Conservation (phyloP, 2,329 filamentous ascomycete genomes). For the Thermothelomyces thermophilus region DNA sequence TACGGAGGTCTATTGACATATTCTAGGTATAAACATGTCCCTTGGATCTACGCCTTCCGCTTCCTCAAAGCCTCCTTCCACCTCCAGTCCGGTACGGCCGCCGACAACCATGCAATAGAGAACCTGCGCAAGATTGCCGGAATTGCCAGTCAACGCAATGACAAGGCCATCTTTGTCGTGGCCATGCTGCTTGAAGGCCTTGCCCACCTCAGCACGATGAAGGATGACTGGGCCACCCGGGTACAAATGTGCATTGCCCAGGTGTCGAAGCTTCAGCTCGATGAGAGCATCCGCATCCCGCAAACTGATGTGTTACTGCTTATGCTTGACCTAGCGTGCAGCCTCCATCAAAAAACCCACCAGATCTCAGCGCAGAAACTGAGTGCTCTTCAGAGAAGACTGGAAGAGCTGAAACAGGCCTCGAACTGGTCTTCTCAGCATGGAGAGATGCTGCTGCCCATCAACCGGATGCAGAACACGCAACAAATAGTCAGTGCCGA, state of each 20-base stretch:
- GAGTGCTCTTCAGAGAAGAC: conserved; percentile 51
- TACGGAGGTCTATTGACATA: conserved; percentile 19
- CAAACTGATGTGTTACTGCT: conserved; percentile 61
- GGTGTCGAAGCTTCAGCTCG: conserved; percentile 63
- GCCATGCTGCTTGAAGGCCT: conserved; percentile 64
- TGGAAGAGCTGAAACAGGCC: conserved; percentile 49
- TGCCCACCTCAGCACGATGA: conserved; percentile 57
- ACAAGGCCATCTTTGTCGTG: conserved; percentile 58
- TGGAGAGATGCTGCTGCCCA: conserved; percentile 48
- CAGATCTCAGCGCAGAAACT: conserved; percentile 55
- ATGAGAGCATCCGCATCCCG: conserved; percentile 55
- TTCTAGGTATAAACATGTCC: conserved; percentile 53
- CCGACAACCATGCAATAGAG: conserved; percentile 59
- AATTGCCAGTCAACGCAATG: conserved; percentile 53
- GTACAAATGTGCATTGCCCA: conserved; percentile 69
- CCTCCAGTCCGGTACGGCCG: conserved; percentile 52
- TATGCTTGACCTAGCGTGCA: conserved; percentile 64
- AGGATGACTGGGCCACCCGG: conserved; percentile 60
- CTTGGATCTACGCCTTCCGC: conserved; percentile 72
- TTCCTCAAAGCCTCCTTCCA: conserved; percentile 66
- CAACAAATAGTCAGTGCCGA: conserved; percentile 50
- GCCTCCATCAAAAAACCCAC: conserved; percentile 56
- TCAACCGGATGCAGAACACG: conserved; percentile 44
- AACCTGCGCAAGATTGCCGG: conserved; percentile 59
- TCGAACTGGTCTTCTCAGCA: conserved; percentile 41